Evolutionary conservation across 2,329 filamentous ascomycete genomes (phyloP).

Genomic region (Bipolaris sorokiniana): DNA sequence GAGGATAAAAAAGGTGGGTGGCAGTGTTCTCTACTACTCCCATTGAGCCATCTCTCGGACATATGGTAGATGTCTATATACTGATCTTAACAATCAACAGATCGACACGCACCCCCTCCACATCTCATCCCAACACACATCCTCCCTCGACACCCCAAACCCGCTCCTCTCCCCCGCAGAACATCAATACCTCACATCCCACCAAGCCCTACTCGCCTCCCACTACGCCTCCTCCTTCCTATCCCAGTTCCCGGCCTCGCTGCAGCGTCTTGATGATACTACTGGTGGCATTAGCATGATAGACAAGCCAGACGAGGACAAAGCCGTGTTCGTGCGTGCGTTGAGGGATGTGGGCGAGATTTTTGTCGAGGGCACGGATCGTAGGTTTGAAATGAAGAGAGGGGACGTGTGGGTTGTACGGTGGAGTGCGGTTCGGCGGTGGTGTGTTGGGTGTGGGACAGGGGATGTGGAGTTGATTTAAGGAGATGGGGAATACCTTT

Average conservation of each 20-base stretch:
- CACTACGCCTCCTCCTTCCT: conserved; percentile 90
- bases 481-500: conserved; percentile 10
- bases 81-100: conserved; percentile 47
- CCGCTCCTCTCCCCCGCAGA: conserved; percentile 74
- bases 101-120: conserved; percentile 79
- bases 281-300: conserved; percentile 92
- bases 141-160: conserved; percentile 56
- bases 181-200: conserved; percentile 79
- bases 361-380: conserved; percentile 66
- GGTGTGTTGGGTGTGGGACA: conserved; percentile 62
- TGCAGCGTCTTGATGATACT: conserved; percentile 89
- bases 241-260: conserved; percentile 73
- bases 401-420: conserved; percentile 64
- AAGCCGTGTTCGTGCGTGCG: conserved; percentile 82
- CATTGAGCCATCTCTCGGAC: no score
- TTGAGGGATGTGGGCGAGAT: conserved; percentile 65
- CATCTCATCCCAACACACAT: conserved; percentile 62
- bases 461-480: conserved; percentile 71
- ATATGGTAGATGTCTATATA: no score
- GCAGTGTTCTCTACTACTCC: no score
- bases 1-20: conserved; percentile 79
- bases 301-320: conserved; percentile 80
- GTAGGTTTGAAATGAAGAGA: conserved; percentile 52
- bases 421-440: conserved; percentile 67
- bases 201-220: conserved; percentile 81